These are phyloP conservation scores for Neoscytalidium dimidiatum DNA, from an alignment of 2,329 filamentous ascomycete genomes.

Conservation along the genomic window DNA sequence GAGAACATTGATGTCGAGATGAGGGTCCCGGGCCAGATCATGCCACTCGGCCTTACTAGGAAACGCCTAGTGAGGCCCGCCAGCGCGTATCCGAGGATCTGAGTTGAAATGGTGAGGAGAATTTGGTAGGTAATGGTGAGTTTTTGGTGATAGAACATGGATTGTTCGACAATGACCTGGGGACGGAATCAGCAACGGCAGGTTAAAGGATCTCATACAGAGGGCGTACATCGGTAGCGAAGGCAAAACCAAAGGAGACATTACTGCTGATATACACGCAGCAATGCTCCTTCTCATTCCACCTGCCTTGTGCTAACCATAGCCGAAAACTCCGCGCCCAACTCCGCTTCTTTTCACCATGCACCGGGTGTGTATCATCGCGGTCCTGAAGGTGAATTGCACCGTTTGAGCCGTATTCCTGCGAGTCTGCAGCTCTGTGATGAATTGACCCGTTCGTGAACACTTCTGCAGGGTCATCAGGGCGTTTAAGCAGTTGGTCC, in stretches of 20 bases:
- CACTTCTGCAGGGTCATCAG: constrained; percentile 55
- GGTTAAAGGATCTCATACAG: background rate
- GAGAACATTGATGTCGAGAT: constrained; percentile 90
- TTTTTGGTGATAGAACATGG: constrained; percentile 83
- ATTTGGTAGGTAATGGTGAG: constrained; percentile 76
- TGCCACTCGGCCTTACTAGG: constrained; percentile 79
- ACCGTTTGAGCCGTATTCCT: constrained; percentile 4
- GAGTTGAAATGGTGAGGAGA: constrained; percentile 80
- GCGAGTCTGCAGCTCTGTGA: constrained; percentile 14
- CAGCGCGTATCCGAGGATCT: constrained; percentile 84
- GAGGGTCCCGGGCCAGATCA: constrained; percentile 89
- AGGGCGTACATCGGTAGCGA: constrained; percentile 71
- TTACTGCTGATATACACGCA: constrained; percentile 90
- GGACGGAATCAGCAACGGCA: constrained; percentile 13
- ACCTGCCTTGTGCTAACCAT: constrained; percentile 77
- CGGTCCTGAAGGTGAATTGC: background rate
- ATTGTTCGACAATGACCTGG: constrained; percentile 81
- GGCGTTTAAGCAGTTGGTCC: constrained; percentile 69
- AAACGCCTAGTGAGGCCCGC: constrained; percentile 80
- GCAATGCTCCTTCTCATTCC: constrained; percentile 88
- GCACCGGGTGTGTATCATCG: background rate
- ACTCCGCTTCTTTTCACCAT: background rate
- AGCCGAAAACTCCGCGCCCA: constrained; percentile 56
- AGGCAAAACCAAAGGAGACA: constrained; percentile 85
- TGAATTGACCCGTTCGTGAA: constrained; percentile 60